Base-by-base conservation (phyloP, 306 rosid genomes). In the Cyamopsis tetragonoloba region DNA sequence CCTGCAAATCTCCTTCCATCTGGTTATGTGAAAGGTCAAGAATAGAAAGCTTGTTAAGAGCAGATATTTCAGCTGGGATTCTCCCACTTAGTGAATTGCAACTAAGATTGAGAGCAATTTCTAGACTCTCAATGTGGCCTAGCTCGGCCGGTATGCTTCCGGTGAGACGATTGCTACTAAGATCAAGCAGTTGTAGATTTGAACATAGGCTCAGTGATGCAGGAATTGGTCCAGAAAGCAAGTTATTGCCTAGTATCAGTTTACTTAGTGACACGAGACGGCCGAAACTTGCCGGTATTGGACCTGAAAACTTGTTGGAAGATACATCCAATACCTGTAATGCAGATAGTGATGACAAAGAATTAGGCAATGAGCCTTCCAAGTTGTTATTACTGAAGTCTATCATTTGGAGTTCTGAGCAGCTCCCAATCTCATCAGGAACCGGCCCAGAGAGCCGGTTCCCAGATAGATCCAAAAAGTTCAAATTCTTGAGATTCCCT, bases 321-420 rank as follows among this genome's bases (percentile, higher is more conserved):
- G 99, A 85, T 41, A 76, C 89, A 77, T 95, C 97, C 73, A 95
- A 67, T 23, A 95, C 96, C 77, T 95, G 95, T 23, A 95, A 85
- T 51, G 77, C 70, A 17, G 92, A 82, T 5, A 95, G 56, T 19
- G 92, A 82, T 24, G 97, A 88, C 53, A 95, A 18, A 0, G 86
- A 63, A 44, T 80, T 75, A 31, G 97, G 96, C 51, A 88, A 48
- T 14, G 87, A 61, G 4, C 95, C 99, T 47, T 82, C 85, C 23
- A 95, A 74, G 57, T 47, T 85, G 70, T 95, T 95, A 63, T 46
- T 55, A 67, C 90, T 85, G 38, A 90, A 69, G 72, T 95, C 96
- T 38, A 95, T 90, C 97, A 93, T 88, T 71, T 90, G 92, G 68
- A 95, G 75, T 35, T 82, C 81, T 54, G 77, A 53, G 82, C 97